Percentiles rank a stretch among this genome's conserved stretches.
Evolutionary conservation across 2,329 filamentous ascomycete species (phyloP).

Genomic region (Cladosporium sp.): DNA sequence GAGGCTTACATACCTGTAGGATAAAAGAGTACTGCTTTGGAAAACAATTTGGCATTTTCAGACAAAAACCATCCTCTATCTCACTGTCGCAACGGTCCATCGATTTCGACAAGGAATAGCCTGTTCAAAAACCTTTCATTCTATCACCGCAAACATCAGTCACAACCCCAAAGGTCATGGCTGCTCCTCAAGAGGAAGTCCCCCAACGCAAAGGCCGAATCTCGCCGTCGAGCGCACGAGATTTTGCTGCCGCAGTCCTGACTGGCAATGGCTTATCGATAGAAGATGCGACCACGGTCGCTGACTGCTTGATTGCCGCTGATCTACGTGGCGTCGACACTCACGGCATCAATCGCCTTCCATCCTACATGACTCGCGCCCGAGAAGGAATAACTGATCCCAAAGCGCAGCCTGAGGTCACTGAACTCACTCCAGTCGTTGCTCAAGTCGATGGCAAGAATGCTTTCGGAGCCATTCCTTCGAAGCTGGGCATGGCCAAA

Average conservation of each 20-base stretch:
- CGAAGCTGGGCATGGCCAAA: conserved; percentile 63
- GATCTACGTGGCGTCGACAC: conserved; percentile 79
- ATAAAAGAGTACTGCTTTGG: neutral
- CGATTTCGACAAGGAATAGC: neutral
- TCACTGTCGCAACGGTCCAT: neutral
- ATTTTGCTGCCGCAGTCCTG: conserved; percentile 58
- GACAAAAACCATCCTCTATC: neutral
- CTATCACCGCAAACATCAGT: neutral
- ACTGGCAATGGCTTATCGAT: conserved; percentile 60
- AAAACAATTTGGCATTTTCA: neutral
- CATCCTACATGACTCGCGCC: conserved; percentile 73
- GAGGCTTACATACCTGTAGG: neutral
- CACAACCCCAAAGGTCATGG: neutral
- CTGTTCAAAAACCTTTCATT: neutral
- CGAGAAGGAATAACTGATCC: conserved; percentile 68
- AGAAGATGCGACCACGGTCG: conserved; percentile 62
- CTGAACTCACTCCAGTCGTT: conserved; percentile 68
- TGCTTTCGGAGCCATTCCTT: conserved; percentile 73
- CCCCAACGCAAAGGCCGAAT: neutral
- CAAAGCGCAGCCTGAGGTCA: conserved; percentile 58
- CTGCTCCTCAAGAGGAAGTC: neutral
- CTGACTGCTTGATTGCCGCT: conserved; percentile 68
- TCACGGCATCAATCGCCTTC: conserved; percentile 75
- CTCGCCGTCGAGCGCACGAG: conserved; percentile 29
- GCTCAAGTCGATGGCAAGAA: conserved; percentile 69